phyloP scores from a whole-genome alignment of 352 stramenopile genomes.

The Globisporangium orthogonon region DNA sequence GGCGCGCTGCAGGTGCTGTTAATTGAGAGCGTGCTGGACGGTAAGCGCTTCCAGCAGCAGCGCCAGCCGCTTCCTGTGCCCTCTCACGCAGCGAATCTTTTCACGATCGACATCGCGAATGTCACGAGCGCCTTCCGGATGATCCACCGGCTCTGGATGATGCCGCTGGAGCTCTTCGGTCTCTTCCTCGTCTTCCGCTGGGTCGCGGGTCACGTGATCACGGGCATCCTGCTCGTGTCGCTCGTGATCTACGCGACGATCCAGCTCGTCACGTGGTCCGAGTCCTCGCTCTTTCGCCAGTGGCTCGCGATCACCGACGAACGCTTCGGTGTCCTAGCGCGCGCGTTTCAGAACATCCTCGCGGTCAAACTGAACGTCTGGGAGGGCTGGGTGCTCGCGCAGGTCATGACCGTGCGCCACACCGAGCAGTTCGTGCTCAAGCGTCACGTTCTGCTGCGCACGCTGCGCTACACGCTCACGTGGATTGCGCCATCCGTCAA shows the following conservation, averaged over 20 bases:
- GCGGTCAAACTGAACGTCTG: slow-evolving; percentile 50
- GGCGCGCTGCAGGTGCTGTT: slow-evolving; percentile 23
- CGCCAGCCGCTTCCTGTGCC: not conserved
- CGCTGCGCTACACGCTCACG: slow-evolving; percentile 26
- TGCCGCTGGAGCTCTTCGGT: slow-evolving; percentile 21
- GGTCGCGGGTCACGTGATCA: slow-evolving; percentile 10
- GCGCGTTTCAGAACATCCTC: slow-evolving; percentile 10
- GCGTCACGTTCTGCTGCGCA: slow-evolving; percentile 19
- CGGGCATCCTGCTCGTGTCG: slow-evolving; percentile 11
- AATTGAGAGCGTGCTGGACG: slow-evolving; percentile 21
- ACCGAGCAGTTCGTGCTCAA: slow-evolving; percentile 27
- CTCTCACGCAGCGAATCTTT: slow-evolving; percentile 18
- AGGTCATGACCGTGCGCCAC: slow-evolving; percentile 26
- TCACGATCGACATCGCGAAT: slow-evolving; percentile 21
- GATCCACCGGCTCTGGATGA: slow-evolving; percentile 26
- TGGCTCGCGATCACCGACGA: slow-evolving; percentile 15
- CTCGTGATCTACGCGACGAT: slow-evolving; percentile 10
- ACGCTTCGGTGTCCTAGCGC: slow-evolving; percentile 10
- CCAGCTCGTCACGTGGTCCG: slow-evolving; percentile 12
- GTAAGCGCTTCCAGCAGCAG: slow-evolving; percentile 1
- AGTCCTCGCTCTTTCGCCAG: slow-evolving; percentile 6
- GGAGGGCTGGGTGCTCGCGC: slow-evolving; percentile 43
- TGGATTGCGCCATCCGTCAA: slow-evolving; percentile 30
- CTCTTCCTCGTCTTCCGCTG: slow-evolving; percentile 16
- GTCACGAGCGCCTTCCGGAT: slow-evolving; percentile 18